Evolutionary conservation across 495 filamentous ascomycete species (phyloP).

Genomic region (Penicillium salamii): DNA sequence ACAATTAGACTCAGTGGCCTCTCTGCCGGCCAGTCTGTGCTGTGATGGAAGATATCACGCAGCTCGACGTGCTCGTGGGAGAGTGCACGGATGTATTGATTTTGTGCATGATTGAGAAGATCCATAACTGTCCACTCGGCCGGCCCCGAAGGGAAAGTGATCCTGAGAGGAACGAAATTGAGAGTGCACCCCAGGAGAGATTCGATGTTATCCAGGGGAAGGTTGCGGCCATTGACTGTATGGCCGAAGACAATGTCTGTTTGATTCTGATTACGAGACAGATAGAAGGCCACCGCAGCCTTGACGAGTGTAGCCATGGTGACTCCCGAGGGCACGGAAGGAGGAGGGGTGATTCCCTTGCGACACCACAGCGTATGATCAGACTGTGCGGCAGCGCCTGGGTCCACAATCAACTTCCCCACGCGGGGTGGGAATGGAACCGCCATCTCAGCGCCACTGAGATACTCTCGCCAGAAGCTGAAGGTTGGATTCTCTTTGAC

Average conservation of each 20-base stretch:
- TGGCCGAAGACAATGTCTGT: slow-evolving; percentile 32
- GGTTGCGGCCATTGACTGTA: slow-evolving; percentile 30
- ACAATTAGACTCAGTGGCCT: neutral
- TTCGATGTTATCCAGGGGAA: slow-evolving; percentile 27
- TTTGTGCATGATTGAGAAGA: neutral
- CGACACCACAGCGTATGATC: neutral
- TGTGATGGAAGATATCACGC: neutral
- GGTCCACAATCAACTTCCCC: too few relatives aligned
- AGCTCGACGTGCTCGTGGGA: neutral
- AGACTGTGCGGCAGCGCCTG: neutral
- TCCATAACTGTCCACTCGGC: neutral
- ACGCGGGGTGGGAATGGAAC: too few relatives aligned
- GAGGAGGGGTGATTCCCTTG: neutral
- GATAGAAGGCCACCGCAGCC: slow-evolving; percentile 34
- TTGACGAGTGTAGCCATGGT: slow-evolving; percentile 26
- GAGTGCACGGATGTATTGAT: neutral
- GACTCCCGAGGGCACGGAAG: neutral
- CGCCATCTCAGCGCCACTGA: too few relatives aligned
- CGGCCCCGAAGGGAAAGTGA: slow-evolving; percentile 3
- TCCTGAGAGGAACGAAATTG: slow-evolving; percentile 45
- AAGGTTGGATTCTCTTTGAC: too few relatives aligned
- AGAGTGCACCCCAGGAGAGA: slow-evolving; percentile 40
- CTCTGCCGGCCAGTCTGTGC: neutral
- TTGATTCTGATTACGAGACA: slow-evolving; percentile 12
- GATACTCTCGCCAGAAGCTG: too few relatives aligned